These are phyloP conservation scores for Fusarium hostae DNA, from an alignment of 2,329 filamentous ascomycete genomes.

Conservation along the genomic window DNA sequence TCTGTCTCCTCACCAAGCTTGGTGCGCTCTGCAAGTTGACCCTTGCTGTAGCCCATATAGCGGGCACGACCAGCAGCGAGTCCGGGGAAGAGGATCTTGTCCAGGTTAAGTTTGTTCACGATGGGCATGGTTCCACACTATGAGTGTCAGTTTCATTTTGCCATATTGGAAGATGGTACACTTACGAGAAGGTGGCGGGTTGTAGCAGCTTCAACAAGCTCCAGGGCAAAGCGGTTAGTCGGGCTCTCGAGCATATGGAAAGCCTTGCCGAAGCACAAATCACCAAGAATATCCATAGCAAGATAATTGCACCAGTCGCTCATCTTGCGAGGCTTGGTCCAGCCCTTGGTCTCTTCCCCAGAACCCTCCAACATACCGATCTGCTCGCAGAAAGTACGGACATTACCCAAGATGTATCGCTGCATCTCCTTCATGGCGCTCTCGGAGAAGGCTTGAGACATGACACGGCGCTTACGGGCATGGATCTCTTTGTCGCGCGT, in stretches of 20 bases:
- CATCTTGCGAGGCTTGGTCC: slow-evolving; percentile 71
- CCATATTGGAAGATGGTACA: slow-evolving; percentile 13
- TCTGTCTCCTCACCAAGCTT: slow-evolving; percentile 73
- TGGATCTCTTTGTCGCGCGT: slow-evolving; percentile 75
- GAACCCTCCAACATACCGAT: slow-evolving; percentile 58
- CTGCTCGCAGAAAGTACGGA: slow-evolving; percentile 73
- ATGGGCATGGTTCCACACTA: slow-evolving; percentile 80
- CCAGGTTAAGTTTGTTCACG: slow-evolving; percentile 72
- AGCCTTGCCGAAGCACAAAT: slow-evolving; percentile 70
- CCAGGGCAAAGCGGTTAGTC: slow-evolving; percentile 73
- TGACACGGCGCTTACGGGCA: slow-evolving; percentile 75
- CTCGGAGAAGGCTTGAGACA: slow-evolving; percentile 78
- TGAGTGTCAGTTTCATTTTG: slow-evolving; percentile 19
- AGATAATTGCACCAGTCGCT: slow-evolving; percentile 71
- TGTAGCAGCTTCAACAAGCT: slow-evolving; percentile 74
- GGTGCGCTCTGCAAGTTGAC: slow-evolving; percentile 73
- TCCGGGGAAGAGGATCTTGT: slow-evolving; percentile 74
- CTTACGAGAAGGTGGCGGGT: slow-evolving; percentile 75
- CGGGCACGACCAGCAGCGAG: slow-evolving; percentile 74
- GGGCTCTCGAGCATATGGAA: slow-evolving; percentile 70
- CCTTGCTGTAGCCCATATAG: slow-evolving; percentile 77
- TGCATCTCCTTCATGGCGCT: slow-evolving; percentile 75
- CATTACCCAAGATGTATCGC: slow-evolving; percentile 71
- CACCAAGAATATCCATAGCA: slow-evolving; percentile 71
- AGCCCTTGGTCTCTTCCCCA: slow-evolving; percentile 63